These are phyloP conservation scores for Cercophora samala DNA, from an alignment of 495 filamentous ascomycete genomes.

Conservation along the genomic window DNA sequence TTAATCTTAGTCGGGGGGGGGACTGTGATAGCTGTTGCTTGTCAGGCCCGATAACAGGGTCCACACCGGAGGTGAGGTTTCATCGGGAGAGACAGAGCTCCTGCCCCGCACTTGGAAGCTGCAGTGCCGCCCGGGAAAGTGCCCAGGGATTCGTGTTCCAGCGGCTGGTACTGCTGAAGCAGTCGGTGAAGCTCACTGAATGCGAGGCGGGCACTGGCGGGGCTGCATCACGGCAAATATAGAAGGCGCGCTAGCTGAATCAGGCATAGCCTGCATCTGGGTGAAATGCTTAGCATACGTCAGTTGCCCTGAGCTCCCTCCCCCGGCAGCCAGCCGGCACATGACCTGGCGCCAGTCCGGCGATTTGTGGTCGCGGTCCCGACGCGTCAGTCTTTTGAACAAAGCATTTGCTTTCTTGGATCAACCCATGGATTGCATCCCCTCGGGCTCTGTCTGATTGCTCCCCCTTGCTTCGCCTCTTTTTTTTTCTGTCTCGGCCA, in stretches of 20 bases:
- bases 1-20: not conserved
- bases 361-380: not conserved
- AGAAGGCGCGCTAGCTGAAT: not conserved
- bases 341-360: not conserved
- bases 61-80: not conserved
- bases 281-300: not conserved
- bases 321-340: not conserved
- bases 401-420: not conserved
- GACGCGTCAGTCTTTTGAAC: not conserved
- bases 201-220: not conserved
- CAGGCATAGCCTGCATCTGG: not conserved
- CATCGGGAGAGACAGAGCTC: not conserved
- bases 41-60: not conserved
- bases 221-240: not conserved
- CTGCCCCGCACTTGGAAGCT: not conserved
- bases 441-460: not conserved
- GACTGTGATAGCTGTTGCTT: not conserved
- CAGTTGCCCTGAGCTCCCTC: not conserved
- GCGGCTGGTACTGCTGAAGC: not conserved
- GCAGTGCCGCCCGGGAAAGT: not conserved
- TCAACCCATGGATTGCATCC: not conserved
- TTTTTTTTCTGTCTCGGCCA: not conserved
- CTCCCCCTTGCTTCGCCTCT: not conserved
- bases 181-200: not conserved
- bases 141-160: not conserved